phyloP scores from a whole-genome alignment of 2,329 filamentous ascomycete genomes.

The Penicillium hordei region DNA sequence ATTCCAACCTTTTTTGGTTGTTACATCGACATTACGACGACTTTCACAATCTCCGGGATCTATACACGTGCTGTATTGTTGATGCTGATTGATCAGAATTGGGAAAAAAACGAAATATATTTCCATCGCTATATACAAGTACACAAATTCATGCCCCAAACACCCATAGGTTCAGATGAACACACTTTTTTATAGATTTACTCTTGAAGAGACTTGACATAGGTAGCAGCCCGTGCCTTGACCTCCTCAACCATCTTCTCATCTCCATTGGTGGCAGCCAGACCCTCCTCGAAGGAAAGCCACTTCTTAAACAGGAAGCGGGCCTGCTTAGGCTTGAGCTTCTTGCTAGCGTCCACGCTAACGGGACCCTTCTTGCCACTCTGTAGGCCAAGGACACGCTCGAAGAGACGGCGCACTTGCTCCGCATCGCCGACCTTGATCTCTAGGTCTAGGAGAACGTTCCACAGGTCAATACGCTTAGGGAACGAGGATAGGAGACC shows the following conservation, averaged over 20 bases:
- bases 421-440: conserved; percentile 60
- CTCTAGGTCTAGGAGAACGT: conserved; percentile 85
- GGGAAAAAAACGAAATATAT: conserved; percentile 13
- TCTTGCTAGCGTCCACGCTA: conserved; percentile 50
- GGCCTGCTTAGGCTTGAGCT: conserved; percentile 77
- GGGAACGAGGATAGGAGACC: conserved; percentile 79
- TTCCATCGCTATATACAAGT: conserved; percentile 20
- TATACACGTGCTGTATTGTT: not conserved
- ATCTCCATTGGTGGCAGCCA: conserved; percentile 53
- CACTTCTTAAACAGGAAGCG: conserved; percentile 89
- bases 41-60: too few relatives aligned
- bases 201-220: conserved; percentile 54
- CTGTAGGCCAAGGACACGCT: conserved; percentile 62
- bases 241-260: conserved; percentile 69
- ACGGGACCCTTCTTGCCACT: conserved; percentile 40
- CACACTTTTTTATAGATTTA: conserved; percentile 20
- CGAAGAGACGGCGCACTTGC: conserved; percentile 74
- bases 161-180: conserved; percentile 20
- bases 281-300: conserved; percentile 80
- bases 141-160: conserved; percentile 25
- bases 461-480: conserved; percentile 91
- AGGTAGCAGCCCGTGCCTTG: conserved; percentile 68
- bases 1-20: not conserved
- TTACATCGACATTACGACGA: not conserved
- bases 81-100: not conserved